phyloP scores from a whole-genome alignment of 345 rosid genomes.

The Eucalyptus pauciflora region DNA sequence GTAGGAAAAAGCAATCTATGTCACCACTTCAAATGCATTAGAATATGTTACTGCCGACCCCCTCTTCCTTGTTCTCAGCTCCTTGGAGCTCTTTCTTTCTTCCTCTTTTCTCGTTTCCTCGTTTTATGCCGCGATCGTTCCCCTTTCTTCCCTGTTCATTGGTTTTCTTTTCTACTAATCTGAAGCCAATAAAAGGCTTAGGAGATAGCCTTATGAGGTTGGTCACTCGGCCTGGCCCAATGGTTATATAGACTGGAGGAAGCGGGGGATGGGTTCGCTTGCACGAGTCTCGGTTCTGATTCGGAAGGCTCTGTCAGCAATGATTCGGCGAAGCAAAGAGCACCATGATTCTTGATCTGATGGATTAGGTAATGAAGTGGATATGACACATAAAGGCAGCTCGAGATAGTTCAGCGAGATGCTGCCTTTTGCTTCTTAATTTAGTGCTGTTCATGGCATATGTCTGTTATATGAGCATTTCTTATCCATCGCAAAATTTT shows the following conservation, averaged over 20 bases:
- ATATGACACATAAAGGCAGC: background rate
- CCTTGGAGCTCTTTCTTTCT: background rate
- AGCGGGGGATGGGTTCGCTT: background rate
- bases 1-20: background rate
- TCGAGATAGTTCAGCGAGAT: background rate
- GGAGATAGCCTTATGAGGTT: background rate
- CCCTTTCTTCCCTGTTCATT: background rate
- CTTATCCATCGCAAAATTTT: background rate
- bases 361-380: background rate
- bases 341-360: background rate
- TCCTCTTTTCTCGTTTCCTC: background rate
- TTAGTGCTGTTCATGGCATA: background rate
- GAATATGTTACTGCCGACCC: background rate
- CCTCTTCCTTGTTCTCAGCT: background rate
- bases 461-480: too few species aligned
- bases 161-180: background rate
- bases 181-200: background rate
- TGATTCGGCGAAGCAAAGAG: background rate
- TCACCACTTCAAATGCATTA: background rate
- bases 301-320: background rate
- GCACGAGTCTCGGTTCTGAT: background rate
- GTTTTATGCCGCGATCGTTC: background rate
- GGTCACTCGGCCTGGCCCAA: background rate
- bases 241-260: background rate
- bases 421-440: background rate